phyloP scores from a whole-genome alignment of 352 stramenopile genomes.

The Thalassiosira gravida region DNA sequence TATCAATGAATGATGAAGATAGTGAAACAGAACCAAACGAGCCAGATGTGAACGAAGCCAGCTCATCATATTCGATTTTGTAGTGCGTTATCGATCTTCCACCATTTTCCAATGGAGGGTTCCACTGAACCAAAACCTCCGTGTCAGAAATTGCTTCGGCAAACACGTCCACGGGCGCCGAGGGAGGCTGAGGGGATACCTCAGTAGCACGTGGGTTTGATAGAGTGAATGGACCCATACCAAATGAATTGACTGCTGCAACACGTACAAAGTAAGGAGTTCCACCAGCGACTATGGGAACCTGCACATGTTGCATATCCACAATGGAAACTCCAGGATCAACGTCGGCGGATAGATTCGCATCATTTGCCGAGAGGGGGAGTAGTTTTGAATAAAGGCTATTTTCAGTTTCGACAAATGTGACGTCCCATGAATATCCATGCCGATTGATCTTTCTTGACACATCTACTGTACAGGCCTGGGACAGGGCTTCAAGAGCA shows the following conservation, averaged over 20 bases:
- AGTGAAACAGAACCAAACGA: conserved; percentile 63
- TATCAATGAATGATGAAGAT: conserved; percentile 52
- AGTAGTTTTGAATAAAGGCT: conserved; percentile 52
- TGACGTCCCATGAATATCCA: conserved; percentile 91
- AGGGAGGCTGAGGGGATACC: conserved; percentile 67
- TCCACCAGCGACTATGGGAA: conserved; percentile 44
- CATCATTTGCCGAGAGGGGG: conserved; percentile 73
- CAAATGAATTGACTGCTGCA: conserved; percentile 77
- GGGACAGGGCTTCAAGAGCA: conserved; percentile 90
- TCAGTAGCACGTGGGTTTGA: conserved; percentile 72
- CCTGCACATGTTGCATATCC: conserved; percentile 59
- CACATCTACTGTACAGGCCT: conserved; percentile 90
- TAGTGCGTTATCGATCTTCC: conserved; percentile 89
- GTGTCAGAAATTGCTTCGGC: conserved; percentile 70
- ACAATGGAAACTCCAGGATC: conserved; percentile 71
- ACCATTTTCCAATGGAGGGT: conserved; percentile 85
- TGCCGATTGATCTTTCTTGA: conserved; percentile 82
- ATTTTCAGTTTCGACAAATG: conserved; percentile 81
- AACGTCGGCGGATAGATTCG: conserved; percentile 66
- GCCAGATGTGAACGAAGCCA: conserved; percentile 51
- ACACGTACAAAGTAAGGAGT: conserved; percentile 73
- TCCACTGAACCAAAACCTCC: conserved; percentile 83
- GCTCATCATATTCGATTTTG: conserved; percentile 90
- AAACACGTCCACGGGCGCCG: conserved; percentile 63
- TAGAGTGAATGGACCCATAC: conserved; percentile 51